Base-by-base conservation (phyloP, 1,139 yeast genomes). In the Blastobotrys illinoisensis region DNA sequence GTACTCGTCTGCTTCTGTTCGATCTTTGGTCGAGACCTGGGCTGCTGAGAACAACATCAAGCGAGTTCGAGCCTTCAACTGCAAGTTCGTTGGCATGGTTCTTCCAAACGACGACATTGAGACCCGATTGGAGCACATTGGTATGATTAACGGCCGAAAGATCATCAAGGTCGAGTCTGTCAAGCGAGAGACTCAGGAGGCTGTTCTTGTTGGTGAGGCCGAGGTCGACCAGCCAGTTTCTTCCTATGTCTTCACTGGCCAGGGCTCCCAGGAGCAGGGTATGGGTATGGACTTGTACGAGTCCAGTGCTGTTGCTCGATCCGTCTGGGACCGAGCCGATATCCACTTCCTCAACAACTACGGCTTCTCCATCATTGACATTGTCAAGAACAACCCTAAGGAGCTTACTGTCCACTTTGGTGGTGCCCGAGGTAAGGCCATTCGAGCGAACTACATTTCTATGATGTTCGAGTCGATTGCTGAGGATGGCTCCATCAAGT, bases 191-290 rank as follows among this genome's bases (percentile, higher is more conserved):
- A 83, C 93, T 56, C 69, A 67, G 49, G 79, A 81, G 59, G 76
- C 82, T 47, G 99, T 95, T 20, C 79, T 93, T 67, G 72, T 80
- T 54, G 99, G 98, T 75, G 96, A 90, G 76, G 99, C 99, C 54
- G 99, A 93, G 77, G 91, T 95, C 68, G 98, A 93, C 67, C 99
- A 93, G 76, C 99, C 99, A 51, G 86, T 86, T 56, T 88, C 99
- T 50, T 86, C 99, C 18, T 93, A 88, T 71, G 97, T 93, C 57
- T 93, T 95, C 77, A 93, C 99, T 63, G 99, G 99, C 71, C 99
- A 93, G 80, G 99, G 99, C 72, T 91, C 99, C 58, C 99, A 93
- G 77, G 99, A 95, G 74, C 99, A 95, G 79, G 98, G 98, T 71
- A 93, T 93, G 99, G 99, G 99, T 79, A 93, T 93, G 99, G 99